Evolutionary conservation across 768 basidiomycete species (phyloP).

Genomic region (Calocera cornea): DNA sequence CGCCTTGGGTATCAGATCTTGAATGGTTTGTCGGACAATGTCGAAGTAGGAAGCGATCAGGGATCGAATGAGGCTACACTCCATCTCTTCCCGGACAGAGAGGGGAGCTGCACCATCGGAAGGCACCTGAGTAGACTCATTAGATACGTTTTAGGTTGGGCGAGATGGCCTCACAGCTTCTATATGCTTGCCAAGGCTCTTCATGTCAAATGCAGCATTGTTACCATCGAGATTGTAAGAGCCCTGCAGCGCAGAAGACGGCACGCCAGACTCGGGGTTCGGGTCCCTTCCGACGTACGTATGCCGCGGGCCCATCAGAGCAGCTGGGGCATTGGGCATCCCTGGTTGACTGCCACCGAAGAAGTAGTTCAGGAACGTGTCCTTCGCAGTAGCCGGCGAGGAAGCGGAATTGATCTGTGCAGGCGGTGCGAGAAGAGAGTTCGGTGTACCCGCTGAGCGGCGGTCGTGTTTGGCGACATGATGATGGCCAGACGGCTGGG

Average conservation of each 20-base stretch:
- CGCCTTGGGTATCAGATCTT: conserved; percentile 93
- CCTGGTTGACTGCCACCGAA: conserved; percentile 85
- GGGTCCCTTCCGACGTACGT: conserved; percentile 8
- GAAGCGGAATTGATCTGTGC: conserved; percentile 29
- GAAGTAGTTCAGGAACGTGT: conserved; percentile 94
- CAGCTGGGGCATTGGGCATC: background rate
- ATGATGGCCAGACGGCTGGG: background rate
- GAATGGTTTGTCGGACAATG: conserved; percentile 92
- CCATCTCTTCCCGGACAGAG: conserved; percentile 86
- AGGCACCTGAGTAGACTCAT: conserved; percentile 30
- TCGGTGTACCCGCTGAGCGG: background rate
- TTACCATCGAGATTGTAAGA: conserved; percentile 50
- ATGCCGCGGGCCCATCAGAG: conserved; percentile 10
- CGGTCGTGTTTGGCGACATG: background rate
- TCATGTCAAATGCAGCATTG: conserved; percentile 93
- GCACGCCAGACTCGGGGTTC: conserved; percentile 10
- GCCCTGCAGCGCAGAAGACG: background rate
- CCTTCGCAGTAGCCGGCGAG: conserved; percentile 42
- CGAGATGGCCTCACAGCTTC: conserved; percentile 65
- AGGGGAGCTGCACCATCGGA: conserved; percentile 44
- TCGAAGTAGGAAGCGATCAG: conserved; percentile 91
- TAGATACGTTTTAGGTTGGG: background rate
- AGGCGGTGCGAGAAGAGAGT: no score
- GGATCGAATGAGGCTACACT: conserved; percentile 84
- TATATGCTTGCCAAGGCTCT: conserved; percentile 91